Evolutionary conservation across 1,284 basidiomycete species (phyloP).

Genomic region (Cryptococcus wingfieldii): DNA sequence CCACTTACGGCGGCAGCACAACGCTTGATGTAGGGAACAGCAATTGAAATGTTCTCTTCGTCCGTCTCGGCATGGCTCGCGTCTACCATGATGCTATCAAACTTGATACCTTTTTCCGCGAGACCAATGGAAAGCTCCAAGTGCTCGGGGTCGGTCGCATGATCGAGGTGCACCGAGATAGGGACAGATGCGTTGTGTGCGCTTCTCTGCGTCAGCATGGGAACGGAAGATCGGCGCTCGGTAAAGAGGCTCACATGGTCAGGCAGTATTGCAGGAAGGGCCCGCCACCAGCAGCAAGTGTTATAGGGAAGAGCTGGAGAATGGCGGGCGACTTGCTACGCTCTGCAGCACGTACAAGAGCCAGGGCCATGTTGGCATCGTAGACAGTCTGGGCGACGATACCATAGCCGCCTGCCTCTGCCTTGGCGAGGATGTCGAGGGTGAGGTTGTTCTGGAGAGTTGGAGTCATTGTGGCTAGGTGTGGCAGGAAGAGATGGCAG

Average conservation of each 20-base stretch:
- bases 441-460: slow-evolving; percentile 42
- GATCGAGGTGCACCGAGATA: slow-evolving; percentile 49
- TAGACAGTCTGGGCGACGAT: slow-evolving; percentile 43
- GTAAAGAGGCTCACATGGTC: slow-evolving; percentile 24
- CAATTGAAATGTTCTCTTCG: slow-evolving; percentile 49
- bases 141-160: slow-evolving; percentile 51
- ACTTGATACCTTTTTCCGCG: slow-evolving; percentile 45
- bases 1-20: slow-evolving; percentile 27
- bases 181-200: slow-evolving; percentile 48
- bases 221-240: background rate
- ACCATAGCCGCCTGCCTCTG: slow-evolving; percentile 44
- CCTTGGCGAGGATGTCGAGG: slow-evolving; percentile 42
- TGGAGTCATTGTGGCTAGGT: slow-evolving; percentile 13
- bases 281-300: slow-evolving; percentile 31
- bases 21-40: slow-evolving; percentile 42
- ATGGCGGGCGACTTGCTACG: slow-evolving; percentile 42
- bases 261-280: slow-evolving; percentile 36
- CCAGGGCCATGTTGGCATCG: slow-evolving; percentile 42
- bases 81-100: slow-evolving; percentile 51
- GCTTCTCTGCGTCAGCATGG: slow-evolving; percentile 52
- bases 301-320: slow-evolving; percentile 47
- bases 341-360: slow-evolving; percentile 45
- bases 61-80: slow-evolving; percentile 48
- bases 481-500: background rate
- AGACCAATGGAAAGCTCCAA: slow-evolving; percentile 49